Evolutionary conservation across 192 early-diverging fungal species (phyloP).

Genomic region (Rhizophagus sp.): DNA sequence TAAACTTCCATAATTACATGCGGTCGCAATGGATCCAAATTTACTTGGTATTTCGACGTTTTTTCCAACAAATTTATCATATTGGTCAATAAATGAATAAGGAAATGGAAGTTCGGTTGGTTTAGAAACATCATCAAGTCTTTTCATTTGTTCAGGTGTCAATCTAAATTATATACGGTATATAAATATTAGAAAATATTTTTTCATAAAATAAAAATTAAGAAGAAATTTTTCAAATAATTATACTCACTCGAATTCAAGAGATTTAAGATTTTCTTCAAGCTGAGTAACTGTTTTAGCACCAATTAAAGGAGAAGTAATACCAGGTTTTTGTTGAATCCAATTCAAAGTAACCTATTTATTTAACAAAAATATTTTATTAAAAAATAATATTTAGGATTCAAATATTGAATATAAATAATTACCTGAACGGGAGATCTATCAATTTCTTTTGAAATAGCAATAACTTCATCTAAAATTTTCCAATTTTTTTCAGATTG

Average conservation of each 20-base stretch:
- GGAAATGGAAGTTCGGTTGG: not conserved
- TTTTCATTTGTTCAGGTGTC: not conserved
- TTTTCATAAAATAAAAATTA: not conserved
- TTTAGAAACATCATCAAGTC: not conserved
- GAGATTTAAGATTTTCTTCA: conserved; percentile 36
- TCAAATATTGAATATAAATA: not conserved
- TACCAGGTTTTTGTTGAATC: conserved; percentile 43
- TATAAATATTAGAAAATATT: not conserved
- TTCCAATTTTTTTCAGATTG: conserved; percentile 38
- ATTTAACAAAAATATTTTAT: too few relatives aligned
- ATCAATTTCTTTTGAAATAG: conserved; percentile 43
- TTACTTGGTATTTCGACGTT: too few relatives aligned
- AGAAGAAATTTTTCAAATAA: not conserved
- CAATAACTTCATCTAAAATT: conserved; percentile 46
- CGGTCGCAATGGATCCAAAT: too few relatives aligned
- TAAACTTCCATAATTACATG: not conserved
- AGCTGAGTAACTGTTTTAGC: conserved; percentile 38
- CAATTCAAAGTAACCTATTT: conserved; percentile 43
- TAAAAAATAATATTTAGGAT: not conserved
- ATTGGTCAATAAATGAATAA: too few relatives aligned
- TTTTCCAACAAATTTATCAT: too few relatives aligned
- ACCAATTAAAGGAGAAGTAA: conserved; percentile 42
- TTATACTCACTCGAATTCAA: conserved; percentile 35
- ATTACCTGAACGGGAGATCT: conserved; percentile 41
- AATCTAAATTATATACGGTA: not conserved